Evolutionary conservation across 306 rosid species (phyloP).

Genomic region (Cucurbita argyrosperma): DNA sequence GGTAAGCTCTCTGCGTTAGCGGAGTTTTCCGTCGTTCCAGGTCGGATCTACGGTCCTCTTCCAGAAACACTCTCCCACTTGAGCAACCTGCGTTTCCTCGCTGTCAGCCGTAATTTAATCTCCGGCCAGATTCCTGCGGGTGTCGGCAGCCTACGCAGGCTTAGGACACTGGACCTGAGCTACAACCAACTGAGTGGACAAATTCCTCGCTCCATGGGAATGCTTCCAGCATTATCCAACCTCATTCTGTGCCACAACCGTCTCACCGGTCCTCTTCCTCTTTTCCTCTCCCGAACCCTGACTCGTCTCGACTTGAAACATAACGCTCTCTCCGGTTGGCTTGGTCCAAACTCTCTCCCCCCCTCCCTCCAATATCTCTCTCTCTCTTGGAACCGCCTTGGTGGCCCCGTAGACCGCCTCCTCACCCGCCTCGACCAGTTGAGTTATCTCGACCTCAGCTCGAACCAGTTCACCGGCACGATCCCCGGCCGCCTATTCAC

Average conservation of each 20-base stretch:
- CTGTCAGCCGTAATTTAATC: constrained; percentile 70
- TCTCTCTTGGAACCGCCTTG: constrained; percentile 60
- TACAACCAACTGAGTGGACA: constrained; percentile 62
- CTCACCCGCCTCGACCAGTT: constrained; percentile 44
- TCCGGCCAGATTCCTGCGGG: constrained; percentile 58
- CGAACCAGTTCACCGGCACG: constrained; percentile 58
- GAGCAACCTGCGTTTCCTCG: constrained; percentile 66
- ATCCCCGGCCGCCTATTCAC: constrained; percentile 67
- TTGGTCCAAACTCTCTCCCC: constrained; percentile 44
- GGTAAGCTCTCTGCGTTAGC: constrained; percentile 69
- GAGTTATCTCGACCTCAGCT: constrained; percentile 67
- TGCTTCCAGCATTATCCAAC: constrained; percentile 55
- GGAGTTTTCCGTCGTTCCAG: constrained; percentile 80
- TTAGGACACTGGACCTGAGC: constrained; percentile 73
- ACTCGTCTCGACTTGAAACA: constrained; percentile 79
- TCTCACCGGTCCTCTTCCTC: constrained; percentile 58
- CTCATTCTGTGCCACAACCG: constrained; percentile 79
- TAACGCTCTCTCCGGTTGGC: constrained; percentile 62
- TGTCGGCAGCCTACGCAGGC: constrained; percentile 34
- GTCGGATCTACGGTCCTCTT: constrained; percentile 57
- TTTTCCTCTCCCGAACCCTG: constrained; percentile 41
- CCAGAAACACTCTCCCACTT: constrained; percentile 38
- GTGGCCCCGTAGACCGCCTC: constrained; percentile 49
- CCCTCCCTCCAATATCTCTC: constrained; percentile 74
- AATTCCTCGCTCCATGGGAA: constrained; percentile 52